Conservation (phyloP, 768 basidiomycete species). For the Dentipellis sp. region DNA sequence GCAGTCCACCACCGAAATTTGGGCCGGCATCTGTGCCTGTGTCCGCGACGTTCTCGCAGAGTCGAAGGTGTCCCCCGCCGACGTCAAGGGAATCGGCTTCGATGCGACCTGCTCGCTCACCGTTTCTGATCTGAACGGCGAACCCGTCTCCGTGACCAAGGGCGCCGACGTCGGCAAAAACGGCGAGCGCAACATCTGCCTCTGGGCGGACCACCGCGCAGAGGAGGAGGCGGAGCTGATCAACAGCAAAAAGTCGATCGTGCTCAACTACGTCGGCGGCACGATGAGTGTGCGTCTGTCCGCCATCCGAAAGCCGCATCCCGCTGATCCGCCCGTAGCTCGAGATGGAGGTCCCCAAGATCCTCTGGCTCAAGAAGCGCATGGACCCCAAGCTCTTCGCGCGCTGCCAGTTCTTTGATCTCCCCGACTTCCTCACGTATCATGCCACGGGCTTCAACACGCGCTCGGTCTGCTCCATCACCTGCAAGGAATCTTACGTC, state of each 20-base stretch:
- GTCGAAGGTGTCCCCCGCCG: slow-evolving; percentile 42
- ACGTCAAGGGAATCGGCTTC: slow-evolving; percentile 84
- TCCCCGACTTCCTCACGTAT: slow-evolving; percentile 96
- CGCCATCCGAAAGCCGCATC: background rate
- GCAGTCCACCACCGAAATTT: slow-evolving; percentile 87
- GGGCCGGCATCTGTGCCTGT: slow-evolving; percentile 56
- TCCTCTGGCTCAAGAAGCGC: slow-evolving; percentile 90
- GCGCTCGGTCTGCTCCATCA: slow-evolving; percentile 87
- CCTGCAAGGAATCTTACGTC: slow-evolving; percentile 93
- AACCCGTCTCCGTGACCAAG: slow-evolving; percentile 66
- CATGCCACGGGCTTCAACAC: slow-evolving; percentile 64
- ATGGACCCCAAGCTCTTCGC: slow-evolving; percentile 69
- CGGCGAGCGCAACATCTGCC: slow-evolving; percentile 78
- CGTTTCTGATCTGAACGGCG: slow-evolving; percentile 65
- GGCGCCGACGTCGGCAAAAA: slow-evolving; percentile 50
- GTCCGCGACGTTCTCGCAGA: slow-evolving; percentile 54
- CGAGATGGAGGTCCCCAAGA: slow-evolving; percentile 98
- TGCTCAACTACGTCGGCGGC: slow-evolving; percentile 92
- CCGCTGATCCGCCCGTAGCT: slow-evolving; percentile 37
- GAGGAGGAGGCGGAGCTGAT: slow-evolving; percentile 86
- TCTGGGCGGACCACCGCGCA: slow-evolving; percentile 97
- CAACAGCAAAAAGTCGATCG: slow-evolving; percentile 75
- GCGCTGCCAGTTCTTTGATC: slow-evolving; percentile 77
- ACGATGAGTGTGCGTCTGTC: slow-evolving; percentile 76
- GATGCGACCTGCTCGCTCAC: slow-evolving; percentile 97